Base-by-base conservation (phyloP, 2,329 filamentous ascomycete genomes). In the Epichloe amarillans region DNA sequence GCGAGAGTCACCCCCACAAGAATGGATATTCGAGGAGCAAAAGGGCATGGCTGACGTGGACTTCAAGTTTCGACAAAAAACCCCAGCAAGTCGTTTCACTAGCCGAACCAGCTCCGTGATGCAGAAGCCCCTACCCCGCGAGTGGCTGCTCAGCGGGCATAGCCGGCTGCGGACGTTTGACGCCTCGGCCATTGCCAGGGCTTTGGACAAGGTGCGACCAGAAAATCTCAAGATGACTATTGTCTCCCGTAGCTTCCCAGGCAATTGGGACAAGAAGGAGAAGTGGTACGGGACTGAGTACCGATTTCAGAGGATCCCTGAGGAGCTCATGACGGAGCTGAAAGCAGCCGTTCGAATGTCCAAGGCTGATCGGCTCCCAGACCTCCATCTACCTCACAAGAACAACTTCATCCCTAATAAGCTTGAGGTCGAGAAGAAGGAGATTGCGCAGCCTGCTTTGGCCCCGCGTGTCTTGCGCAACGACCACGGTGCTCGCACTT, bases 221-320 rank as follows among this genome's bases (percentile, higher is more conserved):
- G 90, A 97, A 64, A 97, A 96, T 63, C 89, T 97, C 70, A 80
- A 88, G 33, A 77, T 96, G 65, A 83, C 81, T 2, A 75, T 97
- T 47, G 81, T 94, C 30, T 91, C 88, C 23, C 86, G 89, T 61
- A 84, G 86, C 8, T 86, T 83, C 57, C 90, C 90, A 0, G 90
- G 88, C 0, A 77, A 80, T 48, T 96, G 88, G 87, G 78, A 94
- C 56, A 71, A 83, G 64, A 94, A 86, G 62, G 93, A 98, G 71
- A 88, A 90, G 64, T 98, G 93, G 93, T 98, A 98, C 60, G 91
- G 91, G 8, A 98, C 93, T 0, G 90, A 97, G 62, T 95, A 96
- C 69, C 86, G 82, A 55, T 77, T 83, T 35, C 86, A 94, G 62
- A 84, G 82, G 62, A 86, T 98, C 37, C 83, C 90, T 0, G 64